Base-by-base conservation (phyloP, 2,329 filamentous ascomycete species). In the Ceratocystis lukuohia region DNA sequence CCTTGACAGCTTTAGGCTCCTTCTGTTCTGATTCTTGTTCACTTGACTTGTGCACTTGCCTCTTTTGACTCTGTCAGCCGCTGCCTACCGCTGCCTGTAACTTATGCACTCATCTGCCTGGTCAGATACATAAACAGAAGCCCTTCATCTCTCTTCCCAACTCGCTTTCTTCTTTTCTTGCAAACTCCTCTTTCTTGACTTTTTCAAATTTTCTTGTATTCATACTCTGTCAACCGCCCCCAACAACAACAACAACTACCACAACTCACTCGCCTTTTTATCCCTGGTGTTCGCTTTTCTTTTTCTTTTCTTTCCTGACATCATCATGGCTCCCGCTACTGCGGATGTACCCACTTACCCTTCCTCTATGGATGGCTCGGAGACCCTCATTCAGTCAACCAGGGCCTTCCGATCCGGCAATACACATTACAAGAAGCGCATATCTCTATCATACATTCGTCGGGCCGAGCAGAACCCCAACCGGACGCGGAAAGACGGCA, bases 401-500 rank as follows among this genome's bases (percentile, higher is more conserved):
- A 61, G 46, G 12, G 61, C 37, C 64, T 65, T 61, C 41, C 56
- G 41, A 17, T 33, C 44, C 41, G 30, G 17, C 64, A 33, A 17
- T 56, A 22, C 56, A 1, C 53, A 61, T 28, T 20, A 33, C 4
- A 64, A 48, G 37, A 68, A 68, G 61, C 57, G 50, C 48, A 45
- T 68, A 28, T 59, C 64, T 3, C 5, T 17, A 30, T 20, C 46
- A 30, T 68, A 66, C 44, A 17, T 64, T 20, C 41, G 41, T 45
- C 67, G 64, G 61, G 61, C 61, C 46, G 56, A 64, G 3, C 15
- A 53, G 10, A 46, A 67, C 45, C 20, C 45, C 56, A 45, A 57
- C 46, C 62, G 62, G 45, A 53, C 22, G 20, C 62, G 61, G 41
- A 67, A 67, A 61, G 48, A 67, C 28, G 65, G 65, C 41, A 45